Evolutionary conservation across 768 basidiomycete species (phyloP).

Genomic region (Russula sp.): DNA sequence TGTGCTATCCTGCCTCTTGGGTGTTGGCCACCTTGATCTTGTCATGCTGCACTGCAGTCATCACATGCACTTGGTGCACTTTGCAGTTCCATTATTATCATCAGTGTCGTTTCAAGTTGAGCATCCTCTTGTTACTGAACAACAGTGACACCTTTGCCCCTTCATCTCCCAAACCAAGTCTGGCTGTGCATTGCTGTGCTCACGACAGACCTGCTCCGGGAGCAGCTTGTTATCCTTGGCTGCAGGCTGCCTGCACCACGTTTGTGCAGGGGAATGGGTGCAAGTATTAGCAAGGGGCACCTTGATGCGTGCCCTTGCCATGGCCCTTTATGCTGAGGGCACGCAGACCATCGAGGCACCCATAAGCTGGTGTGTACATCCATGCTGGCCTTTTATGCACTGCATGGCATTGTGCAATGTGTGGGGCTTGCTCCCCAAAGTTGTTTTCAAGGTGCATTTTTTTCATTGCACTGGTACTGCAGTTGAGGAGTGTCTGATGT

Average conservation of each 20-base stretch:
- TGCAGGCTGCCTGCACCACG: slow-evolving; percentile 28
- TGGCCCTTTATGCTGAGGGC: slow-evolving; percentile 11
- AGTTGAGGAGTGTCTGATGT: not conserved
- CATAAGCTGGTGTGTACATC: slow-evolving; percentile 9
- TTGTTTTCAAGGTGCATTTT: slow-evolving; percentile 4
- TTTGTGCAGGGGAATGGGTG: not conserved
- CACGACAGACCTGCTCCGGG: slow-evolving; percentile 45
- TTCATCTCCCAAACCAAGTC: too few species aligned
- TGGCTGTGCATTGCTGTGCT: slow-evolving; percentile 51
- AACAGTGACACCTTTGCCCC: too few species aligned
- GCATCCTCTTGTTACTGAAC: too few species aligned
- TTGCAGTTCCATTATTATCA: too few species aligned
- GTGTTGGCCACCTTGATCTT: slow-evolving; percentile 43
- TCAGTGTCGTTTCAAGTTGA: too few species aligned
- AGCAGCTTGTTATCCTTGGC: slow-evolving; percentile 48
- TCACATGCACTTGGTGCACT: slow-evolving; percentile 44
- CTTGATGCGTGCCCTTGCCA: slow-evolving; percentile 1
- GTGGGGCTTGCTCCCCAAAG: slow-evolving; percentile 1
- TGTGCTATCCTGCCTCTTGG: slow-evolving; percentile 13
- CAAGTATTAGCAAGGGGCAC: not conserved
- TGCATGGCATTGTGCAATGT: slow-evolving; percentile 4
- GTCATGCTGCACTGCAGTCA: slow-evolving; percentile 50
- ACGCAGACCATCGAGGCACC: slow-evolving; percentile 11
- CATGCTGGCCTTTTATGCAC: slow-evolving; percentile 11
- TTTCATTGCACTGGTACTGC: not conserved